A percentile compares a stretch with the other conserved stretches of the same genome.
phyloP scores from a whole-genome alignment of 2,329 filamentous ascomycete species.

The Furcasterigmium furcatum region DNA sequence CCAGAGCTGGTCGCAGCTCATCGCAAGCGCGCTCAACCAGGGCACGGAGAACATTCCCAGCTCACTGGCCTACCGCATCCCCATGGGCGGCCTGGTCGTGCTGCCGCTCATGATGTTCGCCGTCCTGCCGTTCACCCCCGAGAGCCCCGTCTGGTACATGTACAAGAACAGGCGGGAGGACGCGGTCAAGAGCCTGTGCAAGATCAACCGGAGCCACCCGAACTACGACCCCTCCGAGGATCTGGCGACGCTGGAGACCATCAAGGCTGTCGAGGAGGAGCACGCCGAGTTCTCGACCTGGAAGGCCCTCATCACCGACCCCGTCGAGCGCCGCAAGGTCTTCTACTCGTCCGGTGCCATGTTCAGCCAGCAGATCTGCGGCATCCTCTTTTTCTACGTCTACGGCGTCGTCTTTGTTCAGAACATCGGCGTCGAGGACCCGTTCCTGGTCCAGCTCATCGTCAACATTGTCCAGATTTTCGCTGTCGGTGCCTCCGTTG shows the following conservation, averaged over 20 bases:
- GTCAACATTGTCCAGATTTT: conserved; percentile 40
- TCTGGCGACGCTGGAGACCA: no score
- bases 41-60: conserved; percentile 15
- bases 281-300: no score
- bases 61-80: conserved; percentile 19
- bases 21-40: conserved; percentile 14
- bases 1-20: conserved; percentile 17
- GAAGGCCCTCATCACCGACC: conserved; percentile 29
- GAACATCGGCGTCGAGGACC: conserved; percentile 34
- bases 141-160: conserved; percentile 20
- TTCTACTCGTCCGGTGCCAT: conserved; percentile 32
- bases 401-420: conserved; percentile 31
- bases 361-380: conserved; percentile 36
- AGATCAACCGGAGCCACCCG: conserved; percentile 27
- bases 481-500: conserved; percentile 31
- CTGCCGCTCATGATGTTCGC: conserved; percentile 12
- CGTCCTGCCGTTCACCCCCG: conserved; percentile 11
- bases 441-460: conserved; percentile 37
- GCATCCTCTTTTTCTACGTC: conserved; percentile 34
- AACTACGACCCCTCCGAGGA: conserved; percentile 29
- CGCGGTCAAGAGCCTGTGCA: conserved; percentile 21
- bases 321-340: conserved; percentile 35
- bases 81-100: conserved; percentile 21
- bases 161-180: conserved; percentile 16
- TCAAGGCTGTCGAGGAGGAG: no score